phyloP scores from a whole-genome alignment of 805 yeast species.

The Metschnikowia santaceciliae region DNA sequence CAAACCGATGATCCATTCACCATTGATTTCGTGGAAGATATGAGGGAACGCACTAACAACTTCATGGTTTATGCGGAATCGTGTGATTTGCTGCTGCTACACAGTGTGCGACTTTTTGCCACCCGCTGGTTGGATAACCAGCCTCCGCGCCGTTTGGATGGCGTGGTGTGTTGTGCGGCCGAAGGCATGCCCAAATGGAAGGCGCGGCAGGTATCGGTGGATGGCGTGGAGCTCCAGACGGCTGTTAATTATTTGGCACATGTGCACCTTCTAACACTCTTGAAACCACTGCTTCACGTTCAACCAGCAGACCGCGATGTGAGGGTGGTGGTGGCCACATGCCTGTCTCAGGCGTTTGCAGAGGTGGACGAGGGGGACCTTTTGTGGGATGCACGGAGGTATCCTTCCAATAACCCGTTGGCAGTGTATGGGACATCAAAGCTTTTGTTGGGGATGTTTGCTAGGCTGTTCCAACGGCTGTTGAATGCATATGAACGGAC shows the following conservation, averaged over 20 bases:
- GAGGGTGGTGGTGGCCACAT: conserved; percentile 71
- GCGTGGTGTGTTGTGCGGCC: conserved; percentile 83
- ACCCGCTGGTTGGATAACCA: conserved; percentile 89
- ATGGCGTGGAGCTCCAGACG: conserved; percentile 84
- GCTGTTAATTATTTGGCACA: conserved; percentile 81
- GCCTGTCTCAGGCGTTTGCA: conserved; percentile 75
- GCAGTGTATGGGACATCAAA: conserved; percentile 79
- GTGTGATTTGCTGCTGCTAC: conserved; percentile 72
- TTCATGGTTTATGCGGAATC: conserved; percentile 84
- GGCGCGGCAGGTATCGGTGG: conserved; percentile 62
- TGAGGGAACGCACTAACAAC: conserved; percentile 68
- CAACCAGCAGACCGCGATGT: conserved; percentile 97
- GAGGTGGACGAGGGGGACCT: conserved; percentile 60
- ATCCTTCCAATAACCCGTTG: conserved; percentile 65
- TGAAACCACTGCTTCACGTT: conserved; percentile 78
- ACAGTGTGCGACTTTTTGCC: conserved; percentile 82
- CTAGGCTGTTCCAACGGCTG: conserved; percentile 71
- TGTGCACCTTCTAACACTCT: conserved; percentile 70
- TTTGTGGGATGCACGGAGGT: conserved; percentile 55
- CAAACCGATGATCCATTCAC: conserved; percentile 67
- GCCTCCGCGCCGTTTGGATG: conserved; percentile 90
- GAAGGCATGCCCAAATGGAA: conserved; percentile 69
- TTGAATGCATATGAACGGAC: conserved; percentile 56
- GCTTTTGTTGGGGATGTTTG: conserved; percentile 68
- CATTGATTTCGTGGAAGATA: conserved; percentile 71